Evolutionary conservation across 176 grass and related monocot genomes (phyloP), one percentile per base, ranked within the genome.

Genomic region (Pontederia crassipes): DNA sequence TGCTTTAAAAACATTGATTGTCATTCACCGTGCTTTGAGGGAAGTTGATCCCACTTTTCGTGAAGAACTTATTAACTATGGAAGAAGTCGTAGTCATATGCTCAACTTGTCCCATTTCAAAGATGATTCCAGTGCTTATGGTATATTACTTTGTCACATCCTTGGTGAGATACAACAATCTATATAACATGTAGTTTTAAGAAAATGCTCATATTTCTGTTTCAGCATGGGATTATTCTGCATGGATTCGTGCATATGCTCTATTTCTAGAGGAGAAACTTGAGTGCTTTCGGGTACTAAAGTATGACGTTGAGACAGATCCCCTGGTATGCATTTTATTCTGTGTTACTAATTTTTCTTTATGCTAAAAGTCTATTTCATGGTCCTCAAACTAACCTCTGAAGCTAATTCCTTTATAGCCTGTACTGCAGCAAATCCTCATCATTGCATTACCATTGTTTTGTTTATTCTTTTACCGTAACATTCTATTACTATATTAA

Each of bases 191-290:
- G 10, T 17, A 15, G 12, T 46, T 55, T 74, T 63, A 14, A 12
- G 28, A 48, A 13, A 56, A 49, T 64, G 46, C 20, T 64, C 65
- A 9, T 78, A 64, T 69, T 4, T 72, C 64, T 20, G 51, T 80
- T 49, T 74, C 73, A 97, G 93, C 93, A 26, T 97, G 87, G 93
- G 87, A 97, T 70, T 90, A 88, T 76, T 97, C 93, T 46, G 81
- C 81, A n/a, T 97, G 93, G 93, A 76, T 91, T 18, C 81, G 93
- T 48, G 70, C 80, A 66, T 97, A 97, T 52, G 93, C 93, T 59
- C 72, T 97, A 50, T 97, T 72, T 71, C 79, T 97, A 61, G 93
- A 97, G 75, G 93, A 97, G 76, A 97, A 72, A 58, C 77, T 97
- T 17, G 93, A 97, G 70, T 79, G 70, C 59, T 88, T 85, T 63